Evolutionary conservation across 2,329 filamentous ascomycete genomes (phyloP), one percentile per base, ranked within the genome.

Genomic region (Xylaria sp.): DNA sequence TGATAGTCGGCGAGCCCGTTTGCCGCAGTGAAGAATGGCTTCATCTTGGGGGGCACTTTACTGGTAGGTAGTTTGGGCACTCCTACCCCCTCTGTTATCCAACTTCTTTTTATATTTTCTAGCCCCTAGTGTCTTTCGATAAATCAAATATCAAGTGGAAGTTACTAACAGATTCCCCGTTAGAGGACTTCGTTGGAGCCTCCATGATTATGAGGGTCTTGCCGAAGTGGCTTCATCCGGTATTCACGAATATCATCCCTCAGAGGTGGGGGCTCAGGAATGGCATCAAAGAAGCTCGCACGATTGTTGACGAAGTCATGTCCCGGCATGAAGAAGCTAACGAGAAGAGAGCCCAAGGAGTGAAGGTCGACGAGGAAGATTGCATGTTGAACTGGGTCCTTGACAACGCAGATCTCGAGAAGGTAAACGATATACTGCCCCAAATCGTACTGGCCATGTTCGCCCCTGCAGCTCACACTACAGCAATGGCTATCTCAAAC

Each of bases 401-500:
- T 19, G 38, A 58, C 17, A 58, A 58, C 14, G 55, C 45, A 33
- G 45, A 42, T 33, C 12, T 23, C 9, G 45, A 58, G 3, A 8
- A 49, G 1, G 43, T 49, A 12, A 23, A 17, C 11, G 15, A 53
- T 4, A 42, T 25, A 7, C 21, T 53, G 50, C 33, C 38, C 14
- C 35, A 50, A 23, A 50, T 57, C 21, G 33, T 57, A 4, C n/a
- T 57, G 1, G 43, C 42, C 33, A 58, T 58, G 15, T 35, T 51
- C 9, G 55, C 49, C 2, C 55, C 55, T 1, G 55, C 53, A 14
- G 42, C 53, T 46, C 56, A 59, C 25, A 59, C 56, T 9, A 59
- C 56, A 2, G 37, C 56, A 8, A 59, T 59, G 56, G 47, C 46
- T 23, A 52, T 59, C 11, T 52, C 56, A n/a, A 59, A 59, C 19